Evolutionary conservation across 176 grass and related monocot species (phyloP).

Genomic region (Raddia distichophylla): DNA sequence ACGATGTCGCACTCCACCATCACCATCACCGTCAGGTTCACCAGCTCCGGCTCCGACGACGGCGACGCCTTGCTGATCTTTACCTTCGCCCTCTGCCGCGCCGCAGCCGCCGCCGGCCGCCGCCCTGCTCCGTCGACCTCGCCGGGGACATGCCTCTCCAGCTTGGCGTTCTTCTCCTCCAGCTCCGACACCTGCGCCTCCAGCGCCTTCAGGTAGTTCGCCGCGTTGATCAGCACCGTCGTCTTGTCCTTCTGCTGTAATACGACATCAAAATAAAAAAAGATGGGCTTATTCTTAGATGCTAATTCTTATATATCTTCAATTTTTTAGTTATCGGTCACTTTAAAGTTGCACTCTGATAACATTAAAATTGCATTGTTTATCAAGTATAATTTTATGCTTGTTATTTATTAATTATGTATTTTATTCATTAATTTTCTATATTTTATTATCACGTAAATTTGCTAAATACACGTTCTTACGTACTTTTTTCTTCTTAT

Average conservation of each 20-base stretch:
- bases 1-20: constrained; percentile 78
- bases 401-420: too few species aligned
- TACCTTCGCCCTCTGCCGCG: constrained; percentile 50
- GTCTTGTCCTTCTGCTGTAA: constrained; percentile 85
- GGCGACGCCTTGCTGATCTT: constrained; percentile 47
- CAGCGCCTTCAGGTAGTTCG: constrained; percentile 65
- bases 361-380: too few species aligned
- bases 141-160: constrained; percentile 57
- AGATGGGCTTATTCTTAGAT: too few species aligned
- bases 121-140: background rate
- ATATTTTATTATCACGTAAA: too few species aligned
- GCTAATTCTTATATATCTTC: too few species aligned
- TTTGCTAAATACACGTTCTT: too few species aligned
- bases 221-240: constrained; percentile 72
- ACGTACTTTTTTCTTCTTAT: too few species aligned
- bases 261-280: too few species aligned
- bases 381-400: too few species aligned
- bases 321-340: too few species aligned
- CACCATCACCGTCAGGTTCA: constrained; percentile 69
- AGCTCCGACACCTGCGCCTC: constrained; percentile 71
- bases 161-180: constrained; percentile 78
- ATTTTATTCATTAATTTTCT: too few species aligned
- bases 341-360: too few species aligned
- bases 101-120: background rate
- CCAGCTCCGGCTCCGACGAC: constrained; percentile 43